Evolutionary conservation across 495 filamentous ascomycete genomes (phyloP), one percentile per base, ranked within the genome.

Genomic region (Chaetomium fimeti): DNA sequence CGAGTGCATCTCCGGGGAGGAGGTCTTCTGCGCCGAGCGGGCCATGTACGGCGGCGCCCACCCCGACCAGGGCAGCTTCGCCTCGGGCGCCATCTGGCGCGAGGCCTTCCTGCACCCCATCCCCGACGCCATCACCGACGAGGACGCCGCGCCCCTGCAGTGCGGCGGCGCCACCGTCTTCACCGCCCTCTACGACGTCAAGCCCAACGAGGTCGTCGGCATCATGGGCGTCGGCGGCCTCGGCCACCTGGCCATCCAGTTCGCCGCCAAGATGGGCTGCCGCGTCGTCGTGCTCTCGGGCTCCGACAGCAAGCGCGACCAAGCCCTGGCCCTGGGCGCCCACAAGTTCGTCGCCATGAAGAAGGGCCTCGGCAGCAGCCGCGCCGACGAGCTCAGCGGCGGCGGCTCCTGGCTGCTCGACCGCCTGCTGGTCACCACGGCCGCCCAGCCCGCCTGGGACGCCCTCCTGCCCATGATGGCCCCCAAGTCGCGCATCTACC

Each of bases 131-230:
- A 59, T 83, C 56, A 65, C 61, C 48, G 72, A 71, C 58, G 71
- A 69, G 66, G 74, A 77, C 20, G 83, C 84, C 0, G 84, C 82
- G 1, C 84, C 85, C 3, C 69, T 87, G 63, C 79, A 83, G 73
- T 87, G 85, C 68, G 85, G 81, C 32, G 85, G 85, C 42, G 81
- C 79, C 0, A 87, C 85, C 2, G 83, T 86, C 15, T 87, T 78
- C 74, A 77, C 77, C 22, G 74, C 76, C 6, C 68, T 87, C 28
- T 52, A 49, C 57, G 66, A 72, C 40, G 67, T 81, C 13, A 68
- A 72, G 65, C 70, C 81, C 1, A 76, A 74, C 2, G 74, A 76
- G n/a, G 70, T 76, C 9, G 78, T 83, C 15, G 82, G 73, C 45
- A 71, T 88, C 25, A 77, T 86, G 60, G 85, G 84, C 5, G 72